These are phyloP conservation scores for Fusarium udum DNA, from an alignment of 2,329 filamentous ascomycete species.

Conservation along the genomic window DNA sequence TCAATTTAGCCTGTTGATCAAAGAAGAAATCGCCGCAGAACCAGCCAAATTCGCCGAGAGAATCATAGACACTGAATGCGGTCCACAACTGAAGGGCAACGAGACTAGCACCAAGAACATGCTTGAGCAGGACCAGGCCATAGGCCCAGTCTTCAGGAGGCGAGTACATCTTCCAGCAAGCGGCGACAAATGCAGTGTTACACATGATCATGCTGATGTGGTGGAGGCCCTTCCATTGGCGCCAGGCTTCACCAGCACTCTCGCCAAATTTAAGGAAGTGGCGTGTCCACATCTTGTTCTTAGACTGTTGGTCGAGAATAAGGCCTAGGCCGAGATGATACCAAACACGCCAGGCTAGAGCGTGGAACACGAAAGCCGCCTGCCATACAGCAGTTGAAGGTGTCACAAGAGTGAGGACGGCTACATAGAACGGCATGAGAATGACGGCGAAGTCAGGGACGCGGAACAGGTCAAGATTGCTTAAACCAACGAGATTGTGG, in stretches of 20 bases:
- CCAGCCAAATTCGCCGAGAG: constrained; percentile 97
- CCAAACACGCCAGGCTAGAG: constrained; percentile 87
- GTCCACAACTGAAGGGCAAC: constrained; percentile 94
- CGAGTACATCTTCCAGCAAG: constrained; percentile 96
- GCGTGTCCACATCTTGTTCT: constrained; percentile 92
- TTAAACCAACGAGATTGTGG: constrained; percentile 83
- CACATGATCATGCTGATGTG: constrained; percentile 92
- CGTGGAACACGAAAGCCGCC: constrained; percentile 81
- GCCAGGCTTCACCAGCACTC: constrained; percentile 89
- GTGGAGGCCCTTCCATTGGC: constrained; percentile 96
- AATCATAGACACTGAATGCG: constrained; percentile 90
- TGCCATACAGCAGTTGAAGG: constrained; percentile 81
- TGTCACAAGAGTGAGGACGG: constrained; percentile 76
- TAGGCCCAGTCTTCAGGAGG: constrained; percentile 88
- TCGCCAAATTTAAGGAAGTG: constrained; percentile 98
- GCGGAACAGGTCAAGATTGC: constrained; percentile 88
- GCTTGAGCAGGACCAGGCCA: constrained; percentile 84
- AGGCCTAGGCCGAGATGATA: constrained; percentile 88
- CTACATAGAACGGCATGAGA: constrained; percentile 79
- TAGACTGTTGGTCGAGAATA: constrained; percentile 86
- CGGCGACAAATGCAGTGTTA: constrained; percentile 87
- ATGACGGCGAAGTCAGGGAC: constrained; percentile 85
- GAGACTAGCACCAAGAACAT: constrained; percentile 83
- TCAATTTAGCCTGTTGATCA: constrained; percentile 86
- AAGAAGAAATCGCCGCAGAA: constrained; percentile 99